A percentile compares a stretch with the other conserved stretches of the same genome.
phyloP scores from a whole-genome alignment of 1,139 yeast genomes.

The Saccharomycopsis hybrid region DNA sequence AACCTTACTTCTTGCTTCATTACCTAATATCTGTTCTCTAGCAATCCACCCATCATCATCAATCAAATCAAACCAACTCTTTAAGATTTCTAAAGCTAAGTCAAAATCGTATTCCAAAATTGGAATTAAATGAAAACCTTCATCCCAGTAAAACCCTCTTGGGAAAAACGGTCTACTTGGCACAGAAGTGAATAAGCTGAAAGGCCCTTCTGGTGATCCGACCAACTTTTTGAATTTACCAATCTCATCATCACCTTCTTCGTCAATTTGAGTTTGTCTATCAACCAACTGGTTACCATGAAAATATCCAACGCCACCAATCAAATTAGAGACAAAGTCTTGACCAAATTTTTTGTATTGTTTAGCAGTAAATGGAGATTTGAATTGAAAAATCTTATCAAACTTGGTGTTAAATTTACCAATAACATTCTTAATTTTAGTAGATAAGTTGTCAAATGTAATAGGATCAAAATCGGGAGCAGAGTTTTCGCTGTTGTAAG shows the following conservation, averaged over 20 bases:
- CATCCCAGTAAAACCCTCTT: conserved; percentile 98
- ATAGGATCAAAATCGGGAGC: conserved; percentile 22
- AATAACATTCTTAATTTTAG: conserved; percentile 34
- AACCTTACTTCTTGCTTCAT: conserved; percentile 83
- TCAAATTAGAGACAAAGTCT: conserved; percentile 70
- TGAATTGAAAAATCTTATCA: conserved; percentile 43
- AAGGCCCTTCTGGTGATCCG: conserved; percentile 59
- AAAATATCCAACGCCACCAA: conserved; percentile 88
- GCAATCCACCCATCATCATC: conserved; percentile 97
- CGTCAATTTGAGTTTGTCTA: conserved; percentile 60
- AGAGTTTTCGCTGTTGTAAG: conserved; percentile 27
- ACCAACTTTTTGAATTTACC: conserved; percentile 28
- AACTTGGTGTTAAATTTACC: conserved; percentile 51
- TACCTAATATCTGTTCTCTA: conserved; percentile 89
- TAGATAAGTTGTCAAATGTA: conserved; percentile 31
- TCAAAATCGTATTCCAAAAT: conserved; percentile 80
- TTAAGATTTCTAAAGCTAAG: conserved; percentile 68
- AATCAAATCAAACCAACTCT: conserved; percentile 82
- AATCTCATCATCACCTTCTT: conserved; percentile 51
- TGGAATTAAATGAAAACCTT: conserved; percentile 89
- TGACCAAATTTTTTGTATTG: conserved; percentile 58
- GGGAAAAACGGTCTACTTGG: conserved; percentile 96
- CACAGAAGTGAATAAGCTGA: conserved; percentile 70
- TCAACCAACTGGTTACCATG: conserved; percentile 87
- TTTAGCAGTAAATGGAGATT: conserved; percentile 45